Conservation (phyloP, 83 land plant genomes). For the Diphasiastrum complanatum region DNA sequence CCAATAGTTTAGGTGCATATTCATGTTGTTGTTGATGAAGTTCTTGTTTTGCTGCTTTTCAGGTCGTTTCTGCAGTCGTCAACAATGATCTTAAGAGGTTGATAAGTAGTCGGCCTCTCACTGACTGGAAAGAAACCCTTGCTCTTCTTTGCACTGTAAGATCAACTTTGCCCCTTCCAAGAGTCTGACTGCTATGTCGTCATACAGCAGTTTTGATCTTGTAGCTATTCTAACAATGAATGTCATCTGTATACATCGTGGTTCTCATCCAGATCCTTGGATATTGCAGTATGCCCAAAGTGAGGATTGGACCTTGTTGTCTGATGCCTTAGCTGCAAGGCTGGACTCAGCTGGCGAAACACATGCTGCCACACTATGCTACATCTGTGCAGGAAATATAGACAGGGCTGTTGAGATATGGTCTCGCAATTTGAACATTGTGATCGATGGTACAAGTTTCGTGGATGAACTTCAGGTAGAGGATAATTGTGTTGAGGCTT, state of each 20-base stretch:
- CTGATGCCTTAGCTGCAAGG: conserved; percentile 83
- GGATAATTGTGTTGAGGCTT: not conserved
- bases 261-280: no score
- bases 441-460: conserved; percentile 48
- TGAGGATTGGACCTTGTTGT: conserved; percentile 80
- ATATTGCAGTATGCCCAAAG: conserved; percentile 68
- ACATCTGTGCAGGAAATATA: conserved; percentile 94
- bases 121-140: conserved; percentile 88
- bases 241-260: no score
- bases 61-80: conserved; percentile 82
- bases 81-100: conserved; percentile 69
- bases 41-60: conserved; percentile 24
- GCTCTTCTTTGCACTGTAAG: conserved; percentile 86
- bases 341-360: conserved; percentile 56
- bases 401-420: conserved; percentile 84
- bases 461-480: conserved; percentile 74
- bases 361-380: conserved; percentile 81
- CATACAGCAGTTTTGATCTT: not conserved
- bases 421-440: conserved; percentile 48
- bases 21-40: no score
- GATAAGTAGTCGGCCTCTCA: conserved; percentile 73
- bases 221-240: no score
- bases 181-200: not conserved
- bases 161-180: conserved; percentile 11
- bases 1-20: no score